A percentile compares a stretch with the other conserved stretches of the same genome.
Evolutionary conservation across 495 filamentous ascomycete species (phyloP).

Genomic region (Lasiosphaeria miniovina): DNA sequence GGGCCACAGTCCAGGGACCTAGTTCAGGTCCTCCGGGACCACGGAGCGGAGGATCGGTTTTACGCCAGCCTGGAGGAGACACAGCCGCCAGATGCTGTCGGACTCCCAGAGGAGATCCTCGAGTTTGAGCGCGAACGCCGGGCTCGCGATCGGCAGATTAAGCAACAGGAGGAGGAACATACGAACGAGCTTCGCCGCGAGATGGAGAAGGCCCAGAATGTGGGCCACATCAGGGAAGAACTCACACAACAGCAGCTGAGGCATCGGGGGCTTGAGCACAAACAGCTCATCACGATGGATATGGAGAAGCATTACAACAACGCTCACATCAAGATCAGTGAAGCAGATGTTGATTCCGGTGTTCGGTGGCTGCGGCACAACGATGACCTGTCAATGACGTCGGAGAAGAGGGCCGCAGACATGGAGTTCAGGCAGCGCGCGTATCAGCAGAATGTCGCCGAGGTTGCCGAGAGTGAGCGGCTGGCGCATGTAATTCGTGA

Average conservation of each 20-base stretch:
- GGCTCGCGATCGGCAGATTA: slow-evolving; percentile 28
- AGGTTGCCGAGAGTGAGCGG: slow-evolving; percentile 5
- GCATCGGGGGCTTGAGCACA: slow-evolving; percentile 20
- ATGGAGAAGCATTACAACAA: slow-evolving; percentile 21
- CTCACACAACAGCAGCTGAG: slow-evolving; percentile 16
- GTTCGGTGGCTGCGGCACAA: slow-evolving; percentile 23
- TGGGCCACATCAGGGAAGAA: slow-evolving; percentile 16
- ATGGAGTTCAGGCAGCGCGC: slow-evolving; percentile 12
- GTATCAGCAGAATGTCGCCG: slow-evolving; percentile 14
- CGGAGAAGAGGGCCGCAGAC: slow-evolving; percentile 14
- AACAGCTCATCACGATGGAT: slow-evolving; percentile 13
- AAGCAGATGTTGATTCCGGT: slow-evolving; percentile 13
- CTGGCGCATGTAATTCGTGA: neutral
- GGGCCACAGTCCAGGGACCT: slow-evolving; percentile 19
- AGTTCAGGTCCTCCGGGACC: slow-evolving; percentile 28
- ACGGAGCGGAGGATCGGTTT: slow-evolving; percentile 39
- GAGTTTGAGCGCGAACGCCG: slow-evolving; percentile 37
- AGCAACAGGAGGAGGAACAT: slow-evolving; percentile 30
- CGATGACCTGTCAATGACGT: slow-evolving; percentile 17
- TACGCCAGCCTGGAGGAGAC: slow-evolving; percentile 36
- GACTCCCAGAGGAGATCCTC: slow-evolving; percentile 36
- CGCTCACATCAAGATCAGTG: slow-evolving; percentile 17
- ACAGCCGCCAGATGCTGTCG: slow-evolving; percentile 39
- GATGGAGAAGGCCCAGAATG: slow-evolving; percentile 31
- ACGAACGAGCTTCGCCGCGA: slow-evolving; percentile 29